Evolutionary conservation across 2,329 filamentous ascomycete genomes (phyloP).

Genomic region (Penicillium sp.): DNA sequence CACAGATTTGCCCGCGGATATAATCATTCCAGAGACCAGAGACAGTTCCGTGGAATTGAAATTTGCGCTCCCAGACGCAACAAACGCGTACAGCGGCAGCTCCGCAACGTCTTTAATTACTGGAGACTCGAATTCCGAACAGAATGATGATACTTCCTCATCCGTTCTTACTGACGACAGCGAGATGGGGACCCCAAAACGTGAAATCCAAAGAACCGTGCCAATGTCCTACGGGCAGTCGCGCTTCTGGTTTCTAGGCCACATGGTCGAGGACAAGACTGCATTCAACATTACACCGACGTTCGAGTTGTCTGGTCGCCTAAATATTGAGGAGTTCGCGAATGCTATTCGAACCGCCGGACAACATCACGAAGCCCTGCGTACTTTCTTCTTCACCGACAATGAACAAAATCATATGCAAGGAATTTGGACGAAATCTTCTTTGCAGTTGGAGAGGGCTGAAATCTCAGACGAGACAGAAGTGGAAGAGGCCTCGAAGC

Average conservation of each 20-base stretch:
- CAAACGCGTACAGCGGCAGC: slow-evolving; percentile 6
- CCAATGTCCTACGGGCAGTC: slow-evolving; percentile 44
- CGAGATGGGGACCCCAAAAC: neutral
- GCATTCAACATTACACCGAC: slow-evolving; percentile 42
- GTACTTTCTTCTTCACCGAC: slow-evolving; percentile 32
- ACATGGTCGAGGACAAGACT: slow-evolving; percentile 33
- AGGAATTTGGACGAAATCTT: slow-evolving; percentile 26
- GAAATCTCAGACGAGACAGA: slow-evolving; percentile 15
- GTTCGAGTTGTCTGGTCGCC: slow-evolving; percentile 32
- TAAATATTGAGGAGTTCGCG: slow-evolving; percentile 32
- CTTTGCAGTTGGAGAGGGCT: slow-evolving; percentile 27
- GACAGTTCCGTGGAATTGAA: slow-evolving; percentile 2
- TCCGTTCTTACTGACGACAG: slow-evolving; percentile 8
- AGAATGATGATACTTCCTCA: slow-evolving; percentile 12
- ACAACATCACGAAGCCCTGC: slow-evolving; percentile 33
- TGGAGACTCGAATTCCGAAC: slow-evolving; percentile 17
- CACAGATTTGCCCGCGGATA: neutral
- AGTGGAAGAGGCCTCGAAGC: slow-evolving; percentile 18
- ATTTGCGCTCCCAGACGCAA: neutral
- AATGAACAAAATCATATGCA: slow-evolving; percentile 13
- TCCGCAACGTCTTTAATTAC: slow-evolving; percentile 10
- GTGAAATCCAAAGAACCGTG: slow-evolving; percentile 3
- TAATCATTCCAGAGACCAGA: neutral
- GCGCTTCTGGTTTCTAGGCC: slow-evolving; percentile 40
- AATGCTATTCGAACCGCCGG: slow-evolving; percentile 34